Percentiles rank a stretch among this genome's conserved stretches.
Conservation (phyloP, 495 filamentous ascomycete genomes). For the Daldinia caldariorum region DNA sequence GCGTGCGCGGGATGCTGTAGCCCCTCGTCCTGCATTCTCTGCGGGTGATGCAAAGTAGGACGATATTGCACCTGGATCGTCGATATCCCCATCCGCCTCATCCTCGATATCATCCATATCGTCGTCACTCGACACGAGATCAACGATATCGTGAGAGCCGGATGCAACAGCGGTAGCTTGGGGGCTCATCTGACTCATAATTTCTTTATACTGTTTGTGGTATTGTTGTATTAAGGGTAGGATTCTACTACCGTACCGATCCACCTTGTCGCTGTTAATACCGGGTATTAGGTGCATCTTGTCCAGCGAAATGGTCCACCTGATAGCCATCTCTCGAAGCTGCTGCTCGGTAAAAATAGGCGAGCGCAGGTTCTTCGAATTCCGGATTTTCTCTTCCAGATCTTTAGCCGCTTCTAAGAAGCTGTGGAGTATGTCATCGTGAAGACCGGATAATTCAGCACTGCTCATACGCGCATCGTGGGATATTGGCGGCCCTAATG, state of each 20-base stretch:
- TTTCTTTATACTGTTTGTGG: slow-evolving; percentile 65
- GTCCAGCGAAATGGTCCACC: slow-evolving; percentile 67
- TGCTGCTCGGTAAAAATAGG: slow-evolving; percentile 81
- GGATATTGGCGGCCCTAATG: slow-evolving; percentile 76
- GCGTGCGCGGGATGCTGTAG: slow-evolving; percentile 27
- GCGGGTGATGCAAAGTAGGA: slow-evolving; percentile 57
- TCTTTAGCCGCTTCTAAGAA: slow-evolving; percentile 78
- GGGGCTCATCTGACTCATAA: slow-evolving; percentile 53
- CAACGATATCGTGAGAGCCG: slow-evolving; percentile 66
- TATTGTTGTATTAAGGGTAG: slow-evolving; percentile 69
- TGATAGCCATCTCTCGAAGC: slow-evolving; percentile 84
- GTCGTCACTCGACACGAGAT: slow-evolving; percentile 70
- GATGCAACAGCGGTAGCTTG: slow-evolving; percentile 12
- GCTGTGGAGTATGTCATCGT: slow-evolving; percentile 64
- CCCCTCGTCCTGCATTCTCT: slow-evolving; percentile 38
- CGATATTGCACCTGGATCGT: slow-evolving; percentile 53
- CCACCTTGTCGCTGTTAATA: slow-evolving; percentile 75
- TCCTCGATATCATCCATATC: slow-evolving; percentile 63
- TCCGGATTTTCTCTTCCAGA: slow-evolving; percentile 71
- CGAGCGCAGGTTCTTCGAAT: slow-evolving; percentile 67
- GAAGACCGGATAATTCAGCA: slow-evolving; percentile 63
- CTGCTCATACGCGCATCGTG: slow-evolving; percentile 69
- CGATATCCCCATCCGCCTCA: slow-evolving; percentile 51
- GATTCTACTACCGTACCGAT: slow-evolving; percentile 73
- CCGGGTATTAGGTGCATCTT: slow-evolving; percentile 73